Conservation (phyloP, 495 filamentous ascomycete species). For the Penicillium turbatum region DNA sequence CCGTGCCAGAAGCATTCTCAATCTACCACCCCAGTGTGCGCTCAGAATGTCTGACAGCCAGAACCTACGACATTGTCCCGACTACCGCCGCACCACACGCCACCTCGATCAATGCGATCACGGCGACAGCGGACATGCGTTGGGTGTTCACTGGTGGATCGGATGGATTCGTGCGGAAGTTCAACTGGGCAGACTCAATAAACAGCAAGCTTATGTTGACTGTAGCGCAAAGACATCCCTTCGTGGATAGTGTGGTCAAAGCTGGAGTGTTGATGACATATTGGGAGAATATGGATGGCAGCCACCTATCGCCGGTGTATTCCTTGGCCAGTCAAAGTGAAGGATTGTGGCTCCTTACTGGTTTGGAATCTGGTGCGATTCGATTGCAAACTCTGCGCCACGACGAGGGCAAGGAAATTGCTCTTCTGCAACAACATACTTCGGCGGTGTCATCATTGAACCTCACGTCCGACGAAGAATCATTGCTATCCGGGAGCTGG, state of each 20-base stretch:
- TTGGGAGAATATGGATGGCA: constrained; percentile 80
- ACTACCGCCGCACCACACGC: constrained; percentile 95
- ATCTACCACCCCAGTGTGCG: constrained; percentile 61
- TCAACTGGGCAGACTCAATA: constrained; percentile 90
- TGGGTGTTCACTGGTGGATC: constrained; percentile 93
- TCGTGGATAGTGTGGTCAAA: constrained; percentile 95
- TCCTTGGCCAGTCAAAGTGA: constrained; percentile 86
- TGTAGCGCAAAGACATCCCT: constrained; percentile 93
- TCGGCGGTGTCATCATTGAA: constrained; percentile 88
- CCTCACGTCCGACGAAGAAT: constrained; percentile 78
- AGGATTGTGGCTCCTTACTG: constrained; percentile 85
- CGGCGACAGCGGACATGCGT: constrained; percentile 88
- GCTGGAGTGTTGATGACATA: constrained; percentile 90
- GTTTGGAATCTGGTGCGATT: constrained; percentile 85
- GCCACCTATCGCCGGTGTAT: constrained; percentile 76
- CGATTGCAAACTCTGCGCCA: constrained; percentile 93
- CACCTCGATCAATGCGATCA: constrained; percentile 91
- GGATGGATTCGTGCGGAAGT: constrained; percentile 93
- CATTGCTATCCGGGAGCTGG: constrained; percentile 91
- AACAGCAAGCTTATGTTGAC: constrained; percentile 93
- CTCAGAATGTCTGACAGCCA: constrained; percentile 76
- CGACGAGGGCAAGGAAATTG: constrained; percentile 86
- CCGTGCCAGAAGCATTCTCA: constrained; percentile 30
- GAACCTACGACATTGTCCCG: constrained; percentile 90
- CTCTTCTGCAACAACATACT: constrained; percentile 74